phyloP scores from a whole-genome alignment of 352 stramenopile species.

The Pythium brachiatum region DNA sequence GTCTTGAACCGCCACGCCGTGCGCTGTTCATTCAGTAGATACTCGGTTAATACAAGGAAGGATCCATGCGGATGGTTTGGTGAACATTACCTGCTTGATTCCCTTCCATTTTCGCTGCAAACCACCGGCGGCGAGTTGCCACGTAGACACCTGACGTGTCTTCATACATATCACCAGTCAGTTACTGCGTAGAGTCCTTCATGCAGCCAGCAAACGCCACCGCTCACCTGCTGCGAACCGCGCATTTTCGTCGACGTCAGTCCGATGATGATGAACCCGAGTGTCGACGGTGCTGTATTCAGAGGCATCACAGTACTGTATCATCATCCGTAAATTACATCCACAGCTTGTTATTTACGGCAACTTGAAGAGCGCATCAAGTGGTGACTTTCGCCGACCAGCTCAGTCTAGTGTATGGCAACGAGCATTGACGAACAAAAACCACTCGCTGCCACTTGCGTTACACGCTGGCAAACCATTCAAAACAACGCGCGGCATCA shows the following conservation, averaged over 20 bases:
- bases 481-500: constrained; percentile 8
- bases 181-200: neutral
- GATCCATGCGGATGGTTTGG: no score
- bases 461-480: no score
- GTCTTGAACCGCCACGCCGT: constrained; percentile 80
- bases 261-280: neutral
- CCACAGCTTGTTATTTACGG: neutral
- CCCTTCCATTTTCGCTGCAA: constrained; percentile 81
- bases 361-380: neutral
- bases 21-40: constrained; percentile 27
- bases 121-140: constrained; percentile 66
- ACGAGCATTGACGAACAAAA: no score
- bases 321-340: neutral
- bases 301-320: neutral
- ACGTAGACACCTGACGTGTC: constrained; percentile 55
- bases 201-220: neutral
- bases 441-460: no score
- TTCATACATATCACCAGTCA: constrained; percentile 1
- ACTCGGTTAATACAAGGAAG: no score
- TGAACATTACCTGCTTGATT: constrained; percentile 70
- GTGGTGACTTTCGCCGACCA: no score
- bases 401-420: neutral
- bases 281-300: neutral
- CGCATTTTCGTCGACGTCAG: constrained; percentile 6
- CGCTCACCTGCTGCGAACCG: constrained; percentile 5